These are phyloP conservation scores for Agaricus subrufescens DNA, from an alignment of 768 basidiomycete genomes.

Conservation along the genomic window DNA sequence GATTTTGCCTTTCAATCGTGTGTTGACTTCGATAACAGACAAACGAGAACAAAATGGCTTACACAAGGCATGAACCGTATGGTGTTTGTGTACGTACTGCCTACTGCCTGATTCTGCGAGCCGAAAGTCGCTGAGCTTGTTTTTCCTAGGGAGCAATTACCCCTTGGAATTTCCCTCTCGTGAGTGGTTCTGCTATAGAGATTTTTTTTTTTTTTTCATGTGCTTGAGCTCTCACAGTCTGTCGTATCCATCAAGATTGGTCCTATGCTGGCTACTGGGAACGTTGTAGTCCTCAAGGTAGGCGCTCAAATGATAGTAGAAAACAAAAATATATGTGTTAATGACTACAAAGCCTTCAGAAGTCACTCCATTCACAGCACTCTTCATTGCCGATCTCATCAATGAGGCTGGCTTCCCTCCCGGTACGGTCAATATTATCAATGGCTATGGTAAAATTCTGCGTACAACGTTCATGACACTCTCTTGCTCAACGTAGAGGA, in stretches of 20 bases:
- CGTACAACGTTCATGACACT: not conserved
- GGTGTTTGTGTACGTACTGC: conserved; percentile 37
- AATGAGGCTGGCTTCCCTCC: conserved; percentile 71
- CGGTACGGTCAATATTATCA: conserved; percentile 70
- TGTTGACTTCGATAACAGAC: conserved; percentile 30
- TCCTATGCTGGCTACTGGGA: conserved; percentile 76
- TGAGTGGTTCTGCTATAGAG: not conserved
- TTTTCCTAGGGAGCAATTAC: conserved; percentile 43
- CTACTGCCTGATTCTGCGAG: not conserved
- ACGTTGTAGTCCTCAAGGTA: conserved; percentile 64
- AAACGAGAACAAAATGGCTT: conserved; percentile 50
- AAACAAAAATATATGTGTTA: too few species aligned
- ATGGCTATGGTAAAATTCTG: conserved; percentile 47
- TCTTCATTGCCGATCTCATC: conserved; percentile 46
- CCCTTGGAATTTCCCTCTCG: conserved; percentile 53
- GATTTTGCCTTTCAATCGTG: too few species aligned
- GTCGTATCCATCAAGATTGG: conserved; percentile 64
- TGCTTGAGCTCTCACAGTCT: not conserved
- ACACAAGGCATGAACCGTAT: conserved; percentile 66
- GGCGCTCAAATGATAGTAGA: not conserved
- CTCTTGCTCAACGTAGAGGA: conserved; percentile 16
- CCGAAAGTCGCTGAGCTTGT: conserved; percentile 15
- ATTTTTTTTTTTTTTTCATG: not conserved
- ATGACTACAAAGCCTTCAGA: conserved; percentile 50
- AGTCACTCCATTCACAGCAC: conserved; percentile 64